phyloP scores from a whole-genome alignment of 768 basidiomycete species.

The Suillus luteus region DNA sequence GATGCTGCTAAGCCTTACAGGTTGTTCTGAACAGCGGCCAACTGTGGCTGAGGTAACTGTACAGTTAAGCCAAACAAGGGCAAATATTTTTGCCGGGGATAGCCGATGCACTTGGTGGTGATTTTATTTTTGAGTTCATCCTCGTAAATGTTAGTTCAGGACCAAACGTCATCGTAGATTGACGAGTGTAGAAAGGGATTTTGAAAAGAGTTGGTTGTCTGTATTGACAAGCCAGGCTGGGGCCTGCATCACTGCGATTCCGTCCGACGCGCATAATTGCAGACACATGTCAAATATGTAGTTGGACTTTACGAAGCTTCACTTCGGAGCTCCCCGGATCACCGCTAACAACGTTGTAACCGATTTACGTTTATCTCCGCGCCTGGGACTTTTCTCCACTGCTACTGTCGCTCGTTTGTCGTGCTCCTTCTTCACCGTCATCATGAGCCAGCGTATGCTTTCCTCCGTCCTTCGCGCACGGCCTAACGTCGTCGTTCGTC shows the following conservation, averaged over 20 bases:
- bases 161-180: not conserved
- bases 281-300: not conserved
- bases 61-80: conserved; percentile 31
- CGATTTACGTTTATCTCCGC: conserved; percentile 8
- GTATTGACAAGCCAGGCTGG: not conserved
- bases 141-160: not conserved
- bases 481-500: conserved; percentile 44
- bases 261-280: not conserved
- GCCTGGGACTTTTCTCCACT: not conserved
- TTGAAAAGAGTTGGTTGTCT: not conserved
- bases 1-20: conserved; percentile 10
- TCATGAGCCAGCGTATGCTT: conserved; percentile 61
- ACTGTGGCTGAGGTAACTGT: conserved; percentile 37
- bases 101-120: conserved; percentile 1
- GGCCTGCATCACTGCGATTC: not conserved
- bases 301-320: too few species aligned
- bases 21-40: conserved; percentile 20
- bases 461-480: conserved; percentile 66
- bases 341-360: not conserved
- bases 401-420: not conserved
- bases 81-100: conserved; percentile 20
- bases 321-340: conserved; percentile 2
- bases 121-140: not conserved
- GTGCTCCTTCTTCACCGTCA: conserved; percentile 22
- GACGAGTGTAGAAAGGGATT: not conserved